Base-by-base conservation (phyloP, 2,329 filamentous ascomycete genomes). In the Fusarium foetens region DNA sequence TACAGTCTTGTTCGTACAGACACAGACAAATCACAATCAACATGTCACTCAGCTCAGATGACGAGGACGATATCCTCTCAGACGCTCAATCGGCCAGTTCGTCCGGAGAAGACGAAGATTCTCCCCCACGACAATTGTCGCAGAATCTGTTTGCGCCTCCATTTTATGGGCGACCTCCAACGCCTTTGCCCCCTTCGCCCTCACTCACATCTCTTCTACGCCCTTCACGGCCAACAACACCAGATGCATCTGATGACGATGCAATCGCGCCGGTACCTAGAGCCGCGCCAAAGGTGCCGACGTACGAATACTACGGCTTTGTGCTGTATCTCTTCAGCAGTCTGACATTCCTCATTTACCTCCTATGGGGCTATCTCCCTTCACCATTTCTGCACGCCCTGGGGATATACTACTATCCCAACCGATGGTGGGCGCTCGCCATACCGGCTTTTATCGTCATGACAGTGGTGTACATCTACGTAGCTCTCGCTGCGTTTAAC, bases 271-370 rank as follows among this genome's bases (percentile, higher is more conserved):
- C 94, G 52, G 90, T 97, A 23, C 94, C 95, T 10, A 92, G 94
- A 62, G 95, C 94, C 4, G 92, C 92, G 59, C 96, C 96, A 4
- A 94, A 96, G 80, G 95, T 99, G 5, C 96, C 96, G n/a, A 99
- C 96, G 0, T 98, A 99, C 84, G 96, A 99, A 81, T 99, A 98
- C 88, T 98, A 98, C 81, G 96, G 96, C 80, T 99, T 99, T 83
- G 95, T 97, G 59, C 89, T 99, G 54, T 98, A 99, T 84, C 88
- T 99, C 42, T 94, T 95, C 79, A 95, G 92, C 70, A 94, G 92
- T 27, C 86, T 96, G 57, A 90, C 90, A 4, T 98, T 98, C 80
- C 85, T 92, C 79, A 86, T 89, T 78, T 92, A 90, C 80, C 84
- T 91, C 19, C 84, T 91, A 16, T 98, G 95, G 96, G 93, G 93